These are phyloP conservation scores for Cladosporium sp. DNA, from an alignment of 2,329 filamentous ascomycete genomes.

Conservation along the genomic window DNA sequence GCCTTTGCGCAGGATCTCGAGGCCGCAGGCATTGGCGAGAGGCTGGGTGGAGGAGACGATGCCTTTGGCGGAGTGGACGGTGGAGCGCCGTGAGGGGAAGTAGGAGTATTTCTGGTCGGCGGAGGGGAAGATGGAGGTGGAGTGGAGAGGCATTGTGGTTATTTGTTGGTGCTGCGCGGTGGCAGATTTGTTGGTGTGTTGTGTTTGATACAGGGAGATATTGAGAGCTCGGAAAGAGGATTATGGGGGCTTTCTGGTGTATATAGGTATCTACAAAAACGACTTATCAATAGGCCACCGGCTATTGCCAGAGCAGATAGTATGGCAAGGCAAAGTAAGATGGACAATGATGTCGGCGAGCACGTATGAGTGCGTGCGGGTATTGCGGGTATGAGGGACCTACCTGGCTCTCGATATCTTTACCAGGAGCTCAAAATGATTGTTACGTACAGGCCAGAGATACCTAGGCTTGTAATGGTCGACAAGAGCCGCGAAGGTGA, in stretches of 20 bases:
- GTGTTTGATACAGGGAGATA: neutral
- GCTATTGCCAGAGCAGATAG: conserved; percentile 5
- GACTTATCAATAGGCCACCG: conserved; percentile 12
- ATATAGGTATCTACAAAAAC: conserved; percentile 1
- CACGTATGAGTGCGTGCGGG: conserved; percentile 3
- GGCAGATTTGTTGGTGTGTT: neutral
- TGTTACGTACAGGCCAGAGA: conserved; percentile 14
- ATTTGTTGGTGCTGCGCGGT: neutral
- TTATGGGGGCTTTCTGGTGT: neutral
- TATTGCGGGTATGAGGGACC: conserved; percentile 14
- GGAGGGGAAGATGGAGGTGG: conserved; percentile 53
- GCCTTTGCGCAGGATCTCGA: conserved; percentile 80
- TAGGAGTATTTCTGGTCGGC: conserved; percentile 56
- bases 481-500: conserved; percentile 9
- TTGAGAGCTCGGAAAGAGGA: neutral
- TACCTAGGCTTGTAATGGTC: neutral
- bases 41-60: conserved; percentile 91
- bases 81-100: conserved; percentile 80
- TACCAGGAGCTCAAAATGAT: neutral
- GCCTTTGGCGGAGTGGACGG: conserved; percentile 89
- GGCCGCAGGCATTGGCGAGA: conserved; percentile 82
- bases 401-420: neutral
- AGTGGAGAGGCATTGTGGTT: conserved; percentile 50
- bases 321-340: conserved; percentile 4
- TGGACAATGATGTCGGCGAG: conserved; percentile 10